These are phyloP conservation scores for Diaporthe longicolla DNA, from an alignment of 2,329 filamentous ascomycete species.

Conservation along the genomic window DNA sequence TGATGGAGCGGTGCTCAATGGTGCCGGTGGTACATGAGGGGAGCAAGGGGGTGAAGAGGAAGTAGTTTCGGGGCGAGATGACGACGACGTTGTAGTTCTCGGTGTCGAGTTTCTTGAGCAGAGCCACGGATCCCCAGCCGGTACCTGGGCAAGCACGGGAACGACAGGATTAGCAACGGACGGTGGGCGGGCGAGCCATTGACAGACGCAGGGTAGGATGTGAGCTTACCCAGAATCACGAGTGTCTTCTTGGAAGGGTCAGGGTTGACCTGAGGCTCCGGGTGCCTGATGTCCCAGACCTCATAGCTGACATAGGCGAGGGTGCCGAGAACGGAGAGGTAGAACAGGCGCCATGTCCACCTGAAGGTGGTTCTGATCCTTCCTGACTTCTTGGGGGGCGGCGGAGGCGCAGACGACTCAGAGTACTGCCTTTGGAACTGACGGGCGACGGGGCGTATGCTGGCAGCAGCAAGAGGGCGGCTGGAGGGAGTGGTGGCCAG, in stretches of 20 bases:
- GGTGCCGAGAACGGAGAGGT: conserved; percentile 79
- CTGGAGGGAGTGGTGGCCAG: conserved; percentile 42
- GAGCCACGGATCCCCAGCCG: conserved; percentile 94
- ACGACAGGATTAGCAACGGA: conserved; percentile 42
- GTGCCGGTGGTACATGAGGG: conserved; percentile 97
- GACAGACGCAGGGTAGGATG: background rate
- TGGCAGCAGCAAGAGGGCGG: conserved; percentile 44
- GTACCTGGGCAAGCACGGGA: conserved; percentile 73
- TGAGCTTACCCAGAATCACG: conserved; percentile 84
- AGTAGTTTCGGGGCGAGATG: conserved; percentile 98
- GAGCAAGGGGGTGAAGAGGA: conserved; percentile 97
- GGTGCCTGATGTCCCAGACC: conserved; percentile 87
- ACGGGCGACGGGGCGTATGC: conserved; percentile 45
- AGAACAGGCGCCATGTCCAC: conserved; percentile 87
- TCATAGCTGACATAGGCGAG: conserved; percentile 82
- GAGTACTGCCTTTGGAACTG: conserved; percentile 50
- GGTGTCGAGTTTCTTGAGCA: conserved; percentile 98
- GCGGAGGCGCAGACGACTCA: conserved; percentile 51
- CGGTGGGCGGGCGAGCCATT: background rate
- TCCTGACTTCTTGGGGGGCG: conserved; percentile 64
- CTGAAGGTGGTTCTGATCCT: conserved; percentile 78
- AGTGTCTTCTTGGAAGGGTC: conserved; percentile 97
- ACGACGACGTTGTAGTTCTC: conserved; percentile 99
- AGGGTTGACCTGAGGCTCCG: conserved; percentile 81
- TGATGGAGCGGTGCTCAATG: conserved; percentile 99